phyloP scores from a whole-genome alignment of 2,329 filamentous ascomycete species.

The Calonectria pauciramosa region DNA sequence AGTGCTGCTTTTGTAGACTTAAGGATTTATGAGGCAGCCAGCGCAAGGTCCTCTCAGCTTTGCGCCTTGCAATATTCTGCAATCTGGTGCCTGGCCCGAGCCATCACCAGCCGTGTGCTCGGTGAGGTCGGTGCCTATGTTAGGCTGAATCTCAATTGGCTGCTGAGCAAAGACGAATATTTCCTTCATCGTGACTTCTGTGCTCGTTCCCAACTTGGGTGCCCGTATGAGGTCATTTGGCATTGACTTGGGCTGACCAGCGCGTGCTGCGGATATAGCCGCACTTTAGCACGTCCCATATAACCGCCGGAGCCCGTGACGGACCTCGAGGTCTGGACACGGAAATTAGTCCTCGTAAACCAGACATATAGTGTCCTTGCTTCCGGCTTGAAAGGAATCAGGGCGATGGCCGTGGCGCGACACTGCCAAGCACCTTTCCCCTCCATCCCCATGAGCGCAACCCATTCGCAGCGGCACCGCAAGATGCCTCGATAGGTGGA shows the following conservation, averaged over 20 bases:
- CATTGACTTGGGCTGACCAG: neutral
- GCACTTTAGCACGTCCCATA: neutral
- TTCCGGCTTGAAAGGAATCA: no score
- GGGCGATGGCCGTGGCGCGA: neutral
- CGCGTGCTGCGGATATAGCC: neutral
- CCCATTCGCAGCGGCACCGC: neutral
- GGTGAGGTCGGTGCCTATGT: neutral
- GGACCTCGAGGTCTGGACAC: neutral
- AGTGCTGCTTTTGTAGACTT: neutral
- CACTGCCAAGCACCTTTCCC: neutral
- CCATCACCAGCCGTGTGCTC: neutral
- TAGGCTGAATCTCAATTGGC: neutral
- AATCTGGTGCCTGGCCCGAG: constrained; percentile 7
- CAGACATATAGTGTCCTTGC: neutral
- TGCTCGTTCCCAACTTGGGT: neutral
- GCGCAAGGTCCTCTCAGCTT: constrained; percentile 2
- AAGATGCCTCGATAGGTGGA: neutral
- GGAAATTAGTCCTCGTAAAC: neutral
- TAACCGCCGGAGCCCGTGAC: neutral
- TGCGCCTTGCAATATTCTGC: neutral
- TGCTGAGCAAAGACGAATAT: neutral
- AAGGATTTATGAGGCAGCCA: neutral
- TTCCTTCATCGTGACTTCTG: neutral
- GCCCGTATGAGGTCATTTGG: neutral
- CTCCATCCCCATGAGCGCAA: neutral